A percentile compares a stretch with the other conserved stretches of the same genome.
Evolutionary conservation across 306 rosid species (phyloP).

Genomic region (Sindora glabra): DNA sequence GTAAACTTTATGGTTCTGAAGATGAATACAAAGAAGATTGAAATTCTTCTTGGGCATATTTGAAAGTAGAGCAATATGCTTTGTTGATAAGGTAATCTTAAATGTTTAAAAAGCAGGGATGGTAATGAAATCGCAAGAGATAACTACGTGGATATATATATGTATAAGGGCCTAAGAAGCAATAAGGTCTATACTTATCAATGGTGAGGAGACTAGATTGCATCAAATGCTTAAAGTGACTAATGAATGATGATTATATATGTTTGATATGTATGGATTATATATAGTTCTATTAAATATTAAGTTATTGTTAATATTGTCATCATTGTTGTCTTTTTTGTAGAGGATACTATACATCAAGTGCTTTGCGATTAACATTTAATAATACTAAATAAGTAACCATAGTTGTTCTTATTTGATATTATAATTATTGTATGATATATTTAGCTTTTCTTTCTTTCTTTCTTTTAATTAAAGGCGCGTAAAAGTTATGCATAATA

Average conservation of each 20-base stretch:
- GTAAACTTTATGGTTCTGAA: conserved; percentile 77
- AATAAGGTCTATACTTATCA: conserved; percentile 85
- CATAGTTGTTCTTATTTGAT: conserved; percentile 24
- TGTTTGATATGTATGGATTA: conserved; percentile 19
- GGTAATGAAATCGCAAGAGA: conserved; percentile 27
- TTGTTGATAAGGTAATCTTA: conserved; percentile 69
- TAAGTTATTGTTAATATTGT: background rate
- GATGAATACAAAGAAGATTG: conserved; percentile 62
- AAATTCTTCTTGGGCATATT: conserved; percentile 55
- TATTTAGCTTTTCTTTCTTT: background rate
- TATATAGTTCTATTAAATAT: conserved; percentile 4
- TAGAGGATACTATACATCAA: conserved; percentile 5
- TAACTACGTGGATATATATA: conserved; percentile 57
- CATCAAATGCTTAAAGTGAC: background rate
- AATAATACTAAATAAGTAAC: conserved; percentile 47
- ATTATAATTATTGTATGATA: conserved; percentile 6
- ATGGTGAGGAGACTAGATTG: conserved; percentile 53
- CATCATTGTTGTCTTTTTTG: conserved; percentile 7
- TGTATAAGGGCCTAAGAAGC: conserved; percentile 53
- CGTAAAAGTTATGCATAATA: too few species aligned
- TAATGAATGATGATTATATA: too few species aligned
- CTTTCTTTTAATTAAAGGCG: background rate
- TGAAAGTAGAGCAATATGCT: conserved; percentile 69
- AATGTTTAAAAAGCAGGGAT: conserved; percentile 40
- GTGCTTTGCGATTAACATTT: conserved; percentile 48